Percentiles rank a stretch among this genome's conserved stretches.
Conservation (phyloP, 805 yeast genomes). For the Yarrowia osloensis region DNA sequence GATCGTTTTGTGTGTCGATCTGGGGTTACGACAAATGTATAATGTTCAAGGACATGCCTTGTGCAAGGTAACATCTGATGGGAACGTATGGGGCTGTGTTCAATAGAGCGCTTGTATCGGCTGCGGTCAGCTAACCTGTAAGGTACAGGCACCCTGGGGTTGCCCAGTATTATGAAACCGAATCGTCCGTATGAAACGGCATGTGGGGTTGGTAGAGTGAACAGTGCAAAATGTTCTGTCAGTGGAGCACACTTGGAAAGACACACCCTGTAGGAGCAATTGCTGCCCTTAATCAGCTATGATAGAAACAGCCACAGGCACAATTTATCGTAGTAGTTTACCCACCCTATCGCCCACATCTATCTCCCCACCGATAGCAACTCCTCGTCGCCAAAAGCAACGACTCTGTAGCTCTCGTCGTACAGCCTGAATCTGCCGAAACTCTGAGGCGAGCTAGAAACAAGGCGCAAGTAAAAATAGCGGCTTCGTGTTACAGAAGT, state of each 20-base stretch:
- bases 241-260: too few species aligned
- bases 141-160: slow-evolving; percentile 5
- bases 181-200: neutral
- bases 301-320: too few species aligned
- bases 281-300: too few species aligned
- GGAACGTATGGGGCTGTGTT: neutral
- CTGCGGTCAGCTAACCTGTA: neutral
- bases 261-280: too few species aligned
- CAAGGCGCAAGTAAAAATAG: neutral
- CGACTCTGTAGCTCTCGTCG: neutral
- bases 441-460: neutral
- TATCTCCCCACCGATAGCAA: too few species aligned
- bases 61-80: neutral
- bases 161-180: neutral
- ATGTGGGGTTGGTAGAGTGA: too few species aligned
- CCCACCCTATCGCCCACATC: too few species aligned
- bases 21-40: neutral
- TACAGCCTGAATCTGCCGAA: slow-evolving; percentile 11
- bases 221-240: too few species aligned
- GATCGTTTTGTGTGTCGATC: neutral
- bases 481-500: slow-evolving; percentile 7
- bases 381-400: too few species aligned
- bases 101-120: neutral
- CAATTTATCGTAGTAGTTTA: too few species aligned
- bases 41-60: too few species aligned